phyloP scores from a whole-genome alignment of 169 alveolate species.

The Cryptosporidium baileyi region DNA sequence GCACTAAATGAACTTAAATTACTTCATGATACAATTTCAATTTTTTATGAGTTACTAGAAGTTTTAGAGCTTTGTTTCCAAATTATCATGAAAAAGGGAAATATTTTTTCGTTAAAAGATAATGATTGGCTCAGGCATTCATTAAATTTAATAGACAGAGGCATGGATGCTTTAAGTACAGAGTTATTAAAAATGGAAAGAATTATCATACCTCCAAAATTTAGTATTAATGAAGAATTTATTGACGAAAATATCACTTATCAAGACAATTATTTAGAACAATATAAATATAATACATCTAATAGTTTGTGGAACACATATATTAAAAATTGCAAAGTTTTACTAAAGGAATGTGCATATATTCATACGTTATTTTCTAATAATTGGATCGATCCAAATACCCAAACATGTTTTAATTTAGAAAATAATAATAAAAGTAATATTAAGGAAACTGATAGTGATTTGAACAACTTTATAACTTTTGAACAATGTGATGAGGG shows the following conservation, averaged over 20 bases:
- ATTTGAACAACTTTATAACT: conserved; percentile 30
- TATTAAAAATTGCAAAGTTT: neutral
- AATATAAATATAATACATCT: neutral
- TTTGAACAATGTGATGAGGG: conserved; percentile 67
- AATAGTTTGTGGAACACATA: neutral
- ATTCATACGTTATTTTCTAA: neutral
- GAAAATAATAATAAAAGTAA: neutral
- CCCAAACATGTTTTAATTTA: neutral
- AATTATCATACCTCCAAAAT: conserved; percentile 12
- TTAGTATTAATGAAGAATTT: neutral
- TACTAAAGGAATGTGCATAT: conserved; percentile 23
- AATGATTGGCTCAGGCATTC: conserved; percentile 14
- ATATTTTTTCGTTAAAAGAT: neutral
- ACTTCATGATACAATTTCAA: conserved; percentile 4
- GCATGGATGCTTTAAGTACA: conserved; percentile 31
- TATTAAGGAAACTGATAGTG: conserved; percentile 13
- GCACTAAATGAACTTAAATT: conserved; percentile 22
- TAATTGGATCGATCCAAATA: conserved; percentile 13
- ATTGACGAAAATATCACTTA: neutral
- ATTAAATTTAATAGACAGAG: neutral
- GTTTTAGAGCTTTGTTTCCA: conserved; percentile 20
- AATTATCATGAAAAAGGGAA: neutral
- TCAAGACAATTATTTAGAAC: neutral
- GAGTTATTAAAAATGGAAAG: conserved; percentile 54
- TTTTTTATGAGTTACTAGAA: neutral